These are phyloP conservation scores for Gomphus bonarii DNA, from an alignment of 1,284 basidiomycete species.

Conservation along the genomic window DNA sequence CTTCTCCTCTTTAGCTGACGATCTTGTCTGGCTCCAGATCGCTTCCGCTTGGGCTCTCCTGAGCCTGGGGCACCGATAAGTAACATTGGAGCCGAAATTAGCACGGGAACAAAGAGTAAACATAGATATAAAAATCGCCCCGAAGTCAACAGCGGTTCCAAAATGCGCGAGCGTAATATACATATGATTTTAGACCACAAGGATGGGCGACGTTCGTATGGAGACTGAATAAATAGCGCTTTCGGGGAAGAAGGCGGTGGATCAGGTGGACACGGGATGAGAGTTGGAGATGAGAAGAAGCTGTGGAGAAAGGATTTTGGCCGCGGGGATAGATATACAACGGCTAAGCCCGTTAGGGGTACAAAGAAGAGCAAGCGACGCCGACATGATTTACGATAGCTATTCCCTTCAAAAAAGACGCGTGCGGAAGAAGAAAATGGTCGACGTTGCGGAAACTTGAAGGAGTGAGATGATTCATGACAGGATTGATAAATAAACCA, in stretches of 20 bases:
- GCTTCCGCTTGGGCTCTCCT: neutral
- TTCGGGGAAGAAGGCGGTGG: constrained; percentile 14
- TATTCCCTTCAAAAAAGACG: neutral
- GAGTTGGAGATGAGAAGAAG: constrained; percentile 46
- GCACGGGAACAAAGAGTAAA: constrained; percentile 80
- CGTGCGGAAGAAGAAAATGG: neutral
- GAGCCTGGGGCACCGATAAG: constrained; percentile 53
- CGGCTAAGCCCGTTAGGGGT: constrained; percentile 44
- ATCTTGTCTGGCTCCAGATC: constrained; percentile 13
- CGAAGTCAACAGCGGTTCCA: constrained; percentile 83
- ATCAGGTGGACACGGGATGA: constrained; percentile 47
- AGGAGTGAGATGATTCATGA: neutral
- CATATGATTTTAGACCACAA: constrained; percentile 32
- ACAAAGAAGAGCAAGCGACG: constrained; percentile 20
- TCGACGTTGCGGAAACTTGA: neutral
- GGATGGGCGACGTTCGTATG: constrained; percentile 44
- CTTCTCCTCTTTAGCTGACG: constrained; percentile 18
- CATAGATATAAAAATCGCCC: constrained; percentile 81
- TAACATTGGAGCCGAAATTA: constrained; percentile 79
- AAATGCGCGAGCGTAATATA: constrained; percentile 46
- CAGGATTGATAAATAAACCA: neutral
- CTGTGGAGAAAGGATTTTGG: constrained; percentile 30
- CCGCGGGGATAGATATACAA: constrained; percentile 35
- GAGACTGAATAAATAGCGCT: constrained; percentile 40
- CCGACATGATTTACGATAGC: neutral